A percentile compares a stretch with the other conserved stretches of the same genome.
Conservation (phyloP, 257 asterid species). For the Orobanche coerulescens region DNA sequence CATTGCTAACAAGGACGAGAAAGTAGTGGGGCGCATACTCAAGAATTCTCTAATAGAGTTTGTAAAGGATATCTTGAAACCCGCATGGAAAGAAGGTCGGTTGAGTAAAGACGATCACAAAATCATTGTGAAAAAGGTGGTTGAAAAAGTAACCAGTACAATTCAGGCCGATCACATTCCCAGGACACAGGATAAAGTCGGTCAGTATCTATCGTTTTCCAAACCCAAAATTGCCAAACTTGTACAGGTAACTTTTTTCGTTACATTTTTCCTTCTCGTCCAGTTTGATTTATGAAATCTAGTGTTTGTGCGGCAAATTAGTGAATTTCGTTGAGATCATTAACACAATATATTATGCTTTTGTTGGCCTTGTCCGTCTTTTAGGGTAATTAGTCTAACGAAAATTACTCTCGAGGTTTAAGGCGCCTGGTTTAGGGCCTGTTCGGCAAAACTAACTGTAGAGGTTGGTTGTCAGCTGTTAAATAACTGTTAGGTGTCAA, state of each 20-base stretch:
- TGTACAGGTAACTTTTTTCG: conserved; percentile 51
- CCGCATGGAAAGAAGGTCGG: conserved; percentile 86
- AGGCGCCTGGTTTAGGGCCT: too few relatives aligned
- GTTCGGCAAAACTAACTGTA: too few relatives aligned
- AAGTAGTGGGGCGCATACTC: conserved; percentile 63
- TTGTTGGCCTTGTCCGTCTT: too few relatives aligned
- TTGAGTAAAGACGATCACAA: conserved; percentile 95
- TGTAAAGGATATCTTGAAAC: conserved; percentile 84
- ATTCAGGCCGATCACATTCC: conserved; percentile 68
- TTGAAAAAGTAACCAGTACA: conserved; percentile 74
- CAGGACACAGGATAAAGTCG: conserved; percentile 64
- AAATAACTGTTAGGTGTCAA: too few relatives aligned
- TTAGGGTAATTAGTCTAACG: too few relatives aligned
- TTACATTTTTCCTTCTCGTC: not conserved
- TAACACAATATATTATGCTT: too few relatives aligned
- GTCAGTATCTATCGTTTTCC: conserved; percentile 64
- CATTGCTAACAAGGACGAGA: conserved; percentile 61
- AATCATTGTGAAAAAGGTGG: conserved; percentile 88
- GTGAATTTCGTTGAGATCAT: not conserved
- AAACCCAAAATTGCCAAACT: conserved; percentile 80
- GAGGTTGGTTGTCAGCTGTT: too few relatives aligned
- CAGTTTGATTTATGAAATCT: not conserved
- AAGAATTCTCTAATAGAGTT: conserved; percentile 73
- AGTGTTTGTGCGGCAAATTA: not conserved
- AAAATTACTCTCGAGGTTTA: too few relatives aligned